A percentile compares a stretch with the other conserved stretches of the same genome.
phyloP scores from a whole-genome alignment of 208 protist genomes.

The Wallacemonas sp. region DNA sequence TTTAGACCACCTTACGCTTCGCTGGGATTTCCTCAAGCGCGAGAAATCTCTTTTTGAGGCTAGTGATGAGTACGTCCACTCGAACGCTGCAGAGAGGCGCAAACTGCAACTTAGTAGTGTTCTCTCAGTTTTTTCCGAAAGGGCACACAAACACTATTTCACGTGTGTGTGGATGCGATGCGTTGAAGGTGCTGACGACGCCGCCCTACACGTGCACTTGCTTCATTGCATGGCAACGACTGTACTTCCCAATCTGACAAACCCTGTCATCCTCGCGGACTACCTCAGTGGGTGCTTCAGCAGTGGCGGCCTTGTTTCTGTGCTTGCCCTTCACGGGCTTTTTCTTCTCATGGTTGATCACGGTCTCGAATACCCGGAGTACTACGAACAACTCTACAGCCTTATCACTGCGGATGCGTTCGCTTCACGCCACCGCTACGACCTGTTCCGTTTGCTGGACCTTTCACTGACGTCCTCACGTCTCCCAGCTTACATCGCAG shows the following conservation, averaged over 20 bases:
- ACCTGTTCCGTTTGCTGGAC: constrained; percentile 84
- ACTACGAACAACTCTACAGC: constrained; percentile 90
- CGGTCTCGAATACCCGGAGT: constrained; percentile 88
- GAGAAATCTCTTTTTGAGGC: constrained; percentile 56
- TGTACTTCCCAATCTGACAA: constrained; percentile 78
- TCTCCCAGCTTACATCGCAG: constrained; percentile 81
- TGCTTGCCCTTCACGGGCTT: constrained; percentile 85
- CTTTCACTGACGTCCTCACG: constrained; percentile 80
- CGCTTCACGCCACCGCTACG: constrained; percentile 82
- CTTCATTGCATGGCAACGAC: constrained; percentile 69
- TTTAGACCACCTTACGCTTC: constrained; percentile 45
- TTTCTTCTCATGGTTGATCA: constrained; percentile 90
- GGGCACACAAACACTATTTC: constrained; percentile 83
- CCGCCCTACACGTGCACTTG: constrained; percentile 73
- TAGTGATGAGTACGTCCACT: constrained; percentile 59
- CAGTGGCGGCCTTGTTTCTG: constrained; percentile 81
- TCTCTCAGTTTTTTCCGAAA: constrained; percentile 78
- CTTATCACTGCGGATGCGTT: constrained; percentile 81
- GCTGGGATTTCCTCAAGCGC: constrained; percentile 61
- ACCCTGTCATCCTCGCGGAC: constrained; percentile 82
- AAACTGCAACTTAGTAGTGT: constrained; percentile 63
- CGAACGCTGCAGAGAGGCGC: constrained; percentile 68
- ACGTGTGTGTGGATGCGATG: constrained; percentile 77
- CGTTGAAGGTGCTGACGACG: constrained; percentile 47
- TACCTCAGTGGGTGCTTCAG: constrained; percentile 84